Conservation (phyloP, 2,329 filamentous ascomycete species). For the Purpureocillium takamizusanense region DNA sequence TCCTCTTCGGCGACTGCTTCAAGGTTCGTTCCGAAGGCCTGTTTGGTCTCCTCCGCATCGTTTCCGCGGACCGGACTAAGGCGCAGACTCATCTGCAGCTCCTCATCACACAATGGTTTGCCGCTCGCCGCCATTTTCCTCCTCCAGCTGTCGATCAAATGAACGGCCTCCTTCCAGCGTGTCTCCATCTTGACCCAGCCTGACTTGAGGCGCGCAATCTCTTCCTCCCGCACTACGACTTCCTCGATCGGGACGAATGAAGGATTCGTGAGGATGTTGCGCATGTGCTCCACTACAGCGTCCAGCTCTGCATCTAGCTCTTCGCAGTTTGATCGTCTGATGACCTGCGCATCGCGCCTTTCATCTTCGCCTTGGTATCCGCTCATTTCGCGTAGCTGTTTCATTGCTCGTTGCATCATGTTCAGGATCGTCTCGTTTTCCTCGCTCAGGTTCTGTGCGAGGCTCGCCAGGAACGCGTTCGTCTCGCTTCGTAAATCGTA, state of each 20-base stretch:
- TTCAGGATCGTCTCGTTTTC: constrained; percentile 80
- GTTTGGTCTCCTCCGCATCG: constrained; percentile 38
- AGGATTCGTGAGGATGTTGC: constrained; percentile 81
- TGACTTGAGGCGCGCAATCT: constrained; percentile 72
- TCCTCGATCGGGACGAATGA: constrained; percentile 95
- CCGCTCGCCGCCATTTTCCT: constrained; percentile 66
- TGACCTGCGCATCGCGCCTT: constrained; percentile 17
- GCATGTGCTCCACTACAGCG: constrained; percentile 68
- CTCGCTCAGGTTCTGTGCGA: constrained; percentile 76
- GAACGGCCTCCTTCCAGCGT: constrained; percentile 81
- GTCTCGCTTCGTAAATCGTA: constrained; percentile 78
- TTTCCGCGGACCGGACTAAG: constrained; percentile 50
- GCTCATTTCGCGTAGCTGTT: constrained; percentile 62
- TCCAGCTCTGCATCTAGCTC: constrained; percentile 71
- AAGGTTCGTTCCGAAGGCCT: constrained; percentile 27
- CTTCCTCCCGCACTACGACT: constrained; percentile 83
- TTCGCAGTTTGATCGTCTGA: constrained; percentile 35
- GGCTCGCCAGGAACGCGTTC: constrained; percentile 78
- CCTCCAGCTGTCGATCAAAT: constrained; percentile 88
- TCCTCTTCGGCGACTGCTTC: constrained; percentile 40
- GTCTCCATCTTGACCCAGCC: constrained; percentile 93
- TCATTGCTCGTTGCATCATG: constrained; percentile 62
- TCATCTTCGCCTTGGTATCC: constrained; percentile 36
- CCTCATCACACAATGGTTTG: constrained; percentile 59
- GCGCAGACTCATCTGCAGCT: constrained; percentile 58